These are phyloP conservation scores for Castanospermum australe DNA, from an alignment of 306 rosid genomes.

Conservation along the genomic window DNA sequence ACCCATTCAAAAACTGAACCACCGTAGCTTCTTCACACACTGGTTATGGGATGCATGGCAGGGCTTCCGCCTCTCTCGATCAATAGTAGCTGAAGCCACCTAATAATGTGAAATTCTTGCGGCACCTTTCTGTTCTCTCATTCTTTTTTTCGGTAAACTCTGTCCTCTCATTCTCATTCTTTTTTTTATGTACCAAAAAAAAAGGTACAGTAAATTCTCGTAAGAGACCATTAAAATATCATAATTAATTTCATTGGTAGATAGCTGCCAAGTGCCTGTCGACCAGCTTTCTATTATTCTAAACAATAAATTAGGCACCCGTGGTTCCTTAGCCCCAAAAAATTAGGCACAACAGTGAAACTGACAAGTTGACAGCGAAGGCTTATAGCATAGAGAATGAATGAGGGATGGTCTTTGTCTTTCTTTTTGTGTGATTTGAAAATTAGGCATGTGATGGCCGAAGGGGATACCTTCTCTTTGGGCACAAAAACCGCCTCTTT, in stretches of 20 bases:
- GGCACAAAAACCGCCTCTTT: background rate
- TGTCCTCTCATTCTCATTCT: background rate
- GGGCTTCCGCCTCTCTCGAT: background rate
- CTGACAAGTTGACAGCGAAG: conserved; percentile 7
- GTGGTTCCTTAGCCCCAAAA: background rate
- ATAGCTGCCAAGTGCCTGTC: background rate
- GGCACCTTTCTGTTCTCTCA: background rate
- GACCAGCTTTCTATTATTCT: background rate
- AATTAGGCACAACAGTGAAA: conserved; percentile 23
- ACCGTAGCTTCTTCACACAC: background rate
- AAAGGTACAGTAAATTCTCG: background rate
- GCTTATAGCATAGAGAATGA: background rate
- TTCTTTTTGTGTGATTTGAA: background rate
- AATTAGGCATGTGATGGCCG: conserved; percentile 15
- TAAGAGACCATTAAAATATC: background rate
- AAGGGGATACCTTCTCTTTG: background rate
- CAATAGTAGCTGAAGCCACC: background rate
- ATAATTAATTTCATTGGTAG: conserved; percentile 8
- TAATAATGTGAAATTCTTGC: conserved; percentile 28
- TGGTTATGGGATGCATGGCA: background rate
- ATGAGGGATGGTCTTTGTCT: background rate
- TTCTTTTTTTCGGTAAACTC: too few species aligned
- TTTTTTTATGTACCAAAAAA: too few species aligned
- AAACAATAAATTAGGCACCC: background rate
- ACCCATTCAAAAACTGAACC: background rate